Evolutionary conservation across 805 yeast genomes (phyloP).

Genomic region (Teunomyces lycoperdinae): DNA sequence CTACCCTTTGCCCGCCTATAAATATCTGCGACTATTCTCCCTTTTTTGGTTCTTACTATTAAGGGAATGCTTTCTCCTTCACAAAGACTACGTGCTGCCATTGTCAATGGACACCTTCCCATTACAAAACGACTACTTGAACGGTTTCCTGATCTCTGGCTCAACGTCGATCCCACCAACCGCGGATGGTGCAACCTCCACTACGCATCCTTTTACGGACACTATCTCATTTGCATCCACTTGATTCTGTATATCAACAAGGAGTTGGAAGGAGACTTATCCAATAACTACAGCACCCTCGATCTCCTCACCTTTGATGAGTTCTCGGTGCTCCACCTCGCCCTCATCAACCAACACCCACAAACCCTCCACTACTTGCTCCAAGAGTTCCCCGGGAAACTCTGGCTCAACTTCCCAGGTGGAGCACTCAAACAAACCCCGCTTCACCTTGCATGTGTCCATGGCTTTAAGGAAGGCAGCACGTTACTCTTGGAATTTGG

Average conservation of each 20-base stretch:
- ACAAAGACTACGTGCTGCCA: constrained; percentile 63
- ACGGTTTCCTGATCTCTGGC: constrained; percentile 66
- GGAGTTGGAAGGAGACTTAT: constrained; percentile 16
- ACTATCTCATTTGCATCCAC: constrained; percentile 62
- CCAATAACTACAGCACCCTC: constrained; percentile 14
- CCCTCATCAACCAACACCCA: constrained; percentile 56
- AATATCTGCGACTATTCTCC: no score
- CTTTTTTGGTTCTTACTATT: not conserved
- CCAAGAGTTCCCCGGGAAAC: constrained; percentile 39
- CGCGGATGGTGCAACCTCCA: constrained; percentile 86
- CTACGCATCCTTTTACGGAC: constrained; percentile 74
- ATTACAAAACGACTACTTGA: constrained; percentile 64
- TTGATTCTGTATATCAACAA: constrained; percentile 46
- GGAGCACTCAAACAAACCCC: constrained; percentile 53
- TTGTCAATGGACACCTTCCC: constrained; percentile 57
- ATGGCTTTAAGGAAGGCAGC: constrained; percentile 62
- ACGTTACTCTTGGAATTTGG: constrained; percentile 67
- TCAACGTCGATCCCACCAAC: constrained; percentile 57
- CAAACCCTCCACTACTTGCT: constrained; percentile 73
- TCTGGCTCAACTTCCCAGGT: constrained; percentile 55
- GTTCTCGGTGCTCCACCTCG: constrained; percentile 69
- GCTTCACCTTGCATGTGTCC: constrained; percentile 62
- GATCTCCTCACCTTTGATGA: constrained; percentile 50
- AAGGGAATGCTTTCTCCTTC: constrained; percentile 57
- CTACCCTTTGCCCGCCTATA: not conserved